Evolutionary conservation across 768 basidiomycete species (phyloP).

Genomic region (Roridomyces roridus): DNA sequence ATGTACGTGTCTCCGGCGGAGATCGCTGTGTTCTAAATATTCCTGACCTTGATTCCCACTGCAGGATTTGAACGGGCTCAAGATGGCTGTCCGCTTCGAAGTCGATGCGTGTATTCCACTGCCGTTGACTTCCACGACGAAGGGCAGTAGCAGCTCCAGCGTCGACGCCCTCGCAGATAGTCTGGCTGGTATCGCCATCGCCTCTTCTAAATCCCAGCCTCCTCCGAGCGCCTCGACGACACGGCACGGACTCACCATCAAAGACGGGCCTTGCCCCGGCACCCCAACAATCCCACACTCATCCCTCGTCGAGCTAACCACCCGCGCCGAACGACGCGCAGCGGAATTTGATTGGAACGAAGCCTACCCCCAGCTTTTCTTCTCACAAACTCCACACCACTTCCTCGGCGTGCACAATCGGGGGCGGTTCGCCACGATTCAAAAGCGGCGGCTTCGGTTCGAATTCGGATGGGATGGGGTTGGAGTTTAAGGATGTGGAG

Average conservation of each 20-base stretch:
- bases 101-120: constrained; percentile 58
- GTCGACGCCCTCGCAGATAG: constrained; percentile 44
- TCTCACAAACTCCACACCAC: constrained; percentile 70
- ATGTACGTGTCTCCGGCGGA: constrained; percentile 49
- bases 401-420: constrained; percentile 63
- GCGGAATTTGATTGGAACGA: constrained; percentile 60
- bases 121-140: constrained; percentile 31
- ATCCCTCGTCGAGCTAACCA: constrained; percentile 53
- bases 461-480: too few species aligned
- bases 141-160: constrained; percentile 21
- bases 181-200: constrained; percentile 38
- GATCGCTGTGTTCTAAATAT: not conserved
- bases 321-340: constrained; percentile 41
- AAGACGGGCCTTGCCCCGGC: constrained; percentile 25
- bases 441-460: constrained; percentile 52
- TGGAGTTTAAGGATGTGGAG: constrained; percentile 40
- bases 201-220: constrained; percentile 15
- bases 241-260: constrained; percentile 28
- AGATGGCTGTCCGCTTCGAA: constrained; percentile 63
- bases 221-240: constrained; percentile 14
- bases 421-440: constrained; percentile 57
- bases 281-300: constrained; percentile 35
- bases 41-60: not conserved
- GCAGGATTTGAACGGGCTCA: constrained; percentile 64
- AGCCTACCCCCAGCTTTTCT: constrained; percentile 67